These are phyloP conservation scores for Neofusicoccum umdonicola DNA, from an alignment of 2,329 filamentous ascomycete species.

Conservation along the genomic window DNA sequence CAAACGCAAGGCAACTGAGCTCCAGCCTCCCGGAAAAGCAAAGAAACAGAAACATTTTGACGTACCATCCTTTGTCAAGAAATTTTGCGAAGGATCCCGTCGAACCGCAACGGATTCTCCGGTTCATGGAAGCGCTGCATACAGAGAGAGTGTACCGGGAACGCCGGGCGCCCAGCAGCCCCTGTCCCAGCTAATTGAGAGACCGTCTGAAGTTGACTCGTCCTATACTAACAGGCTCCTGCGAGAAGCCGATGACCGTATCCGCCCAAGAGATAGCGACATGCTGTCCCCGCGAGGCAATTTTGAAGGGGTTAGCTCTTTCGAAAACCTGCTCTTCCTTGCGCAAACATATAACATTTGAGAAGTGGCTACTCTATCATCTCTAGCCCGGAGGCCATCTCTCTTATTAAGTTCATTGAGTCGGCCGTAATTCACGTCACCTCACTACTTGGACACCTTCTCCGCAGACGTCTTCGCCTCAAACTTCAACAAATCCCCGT, in stretches of 20 bases:
- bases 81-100: not conserved
- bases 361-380: not conserved
- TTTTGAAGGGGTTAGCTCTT: not conserved
- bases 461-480: not conserved
- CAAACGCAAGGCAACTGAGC: not conserved
- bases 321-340: not conserved
- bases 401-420: not conserved
- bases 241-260: not conserved
- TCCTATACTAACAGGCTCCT: not conserved
- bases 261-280: not conserved
- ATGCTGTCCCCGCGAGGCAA: not conserved
- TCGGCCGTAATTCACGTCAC: not conserved
- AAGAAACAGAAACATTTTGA: not conserved
- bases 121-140: too few relatives aligned
- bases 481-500: conserved; percentile 25
- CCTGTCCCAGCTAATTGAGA: not conserved
- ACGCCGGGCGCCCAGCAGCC: not conserved
- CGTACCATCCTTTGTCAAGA: not conserved
- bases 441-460: too few relatives aligned
- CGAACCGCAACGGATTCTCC: not conserved
- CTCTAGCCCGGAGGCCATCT: too few relatives aligned
- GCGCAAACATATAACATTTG: not conserved
- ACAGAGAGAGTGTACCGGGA: not conserved
- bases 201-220: not conserved
- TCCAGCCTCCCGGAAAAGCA: too few relatives aligned